Percentiles rank a stretch among this genome's conserved stretches.
Evolutionary conservation across 768 basidiomycete genomes (phyloP).

Genomic region (Termitomyces titanicus): DNA sequence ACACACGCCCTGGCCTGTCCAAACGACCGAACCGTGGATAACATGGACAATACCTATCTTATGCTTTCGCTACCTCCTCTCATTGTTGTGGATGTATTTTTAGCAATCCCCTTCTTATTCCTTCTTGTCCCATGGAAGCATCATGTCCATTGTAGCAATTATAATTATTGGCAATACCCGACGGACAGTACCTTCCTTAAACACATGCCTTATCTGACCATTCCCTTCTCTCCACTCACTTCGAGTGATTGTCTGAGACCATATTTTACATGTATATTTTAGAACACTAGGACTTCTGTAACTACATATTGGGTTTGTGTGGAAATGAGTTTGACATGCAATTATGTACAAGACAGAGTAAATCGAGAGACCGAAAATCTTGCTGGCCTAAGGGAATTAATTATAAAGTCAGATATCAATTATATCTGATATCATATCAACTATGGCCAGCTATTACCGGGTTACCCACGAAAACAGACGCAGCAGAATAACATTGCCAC

Average conservation of each 20-base stretch:
- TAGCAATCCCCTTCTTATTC: slow-evolving; percentile 1
- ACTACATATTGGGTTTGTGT: neutral
- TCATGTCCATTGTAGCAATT: slow-evolving; percentile 15
- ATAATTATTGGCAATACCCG: slow-evolving; percentile 12
- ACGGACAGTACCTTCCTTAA: neutral
- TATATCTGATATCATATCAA: too few relatives aligned
- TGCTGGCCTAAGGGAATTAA: too few relatives aligned
- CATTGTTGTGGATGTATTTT: slow-evolving; percentile 11
- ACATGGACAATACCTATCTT: slow-evolving; percentile 2
- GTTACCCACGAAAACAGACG: too few relatives aligned
- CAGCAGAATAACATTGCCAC: too few relatives aligned
- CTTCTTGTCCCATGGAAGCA: slow-evolving; percentile 7
- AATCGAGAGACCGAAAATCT: too few relatives aligned
- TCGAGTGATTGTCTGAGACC: neutral
- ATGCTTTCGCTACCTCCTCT: neutral
- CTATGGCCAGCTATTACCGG: too few relatives aligned
- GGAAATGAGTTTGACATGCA: neutral
- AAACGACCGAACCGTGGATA: slow-evolving; percentile 17
- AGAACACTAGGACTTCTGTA: neutral
- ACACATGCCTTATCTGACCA: neutral
- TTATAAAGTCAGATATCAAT: too few relatives aligned
- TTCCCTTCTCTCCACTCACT: neutral
- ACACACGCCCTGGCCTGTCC: slow-evolving; percentile 13
- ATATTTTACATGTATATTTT: slow-evolving; percentile 1
- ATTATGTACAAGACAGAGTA: neutral